A percentile compares a stretch with the other conserved stretches of the same genome.
Conservation (phyloP, 2,329 filamentous ascomycete species). For the Aspergillus nomiae region DNA sequence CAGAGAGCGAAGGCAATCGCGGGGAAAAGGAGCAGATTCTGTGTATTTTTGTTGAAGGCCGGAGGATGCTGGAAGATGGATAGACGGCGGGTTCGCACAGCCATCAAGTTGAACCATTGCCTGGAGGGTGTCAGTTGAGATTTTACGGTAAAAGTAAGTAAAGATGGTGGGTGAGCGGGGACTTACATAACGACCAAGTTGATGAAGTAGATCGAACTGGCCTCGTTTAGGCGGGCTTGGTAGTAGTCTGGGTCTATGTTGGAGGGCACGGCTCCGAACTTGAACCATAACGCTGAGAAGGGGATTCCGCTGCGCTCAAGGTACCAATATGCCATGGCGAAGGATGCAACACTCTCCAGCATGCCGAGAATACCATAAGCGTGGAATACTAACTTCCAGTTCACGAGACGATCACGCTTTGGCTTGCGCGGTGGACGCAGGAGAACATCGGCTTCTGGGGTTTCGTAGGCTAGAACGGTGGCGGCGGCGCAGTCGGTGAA, state of each 20-base stretch:
- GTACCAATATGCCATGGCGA: conserved; percentile 70
- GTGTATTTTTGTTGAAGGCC: conserved; percentile 63
- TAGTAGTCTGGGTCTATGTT: conserved; percentile 59
- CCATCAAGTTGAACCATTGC: conserved; percentile 76
- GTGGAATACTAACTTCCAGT: conserved; percentile 72
- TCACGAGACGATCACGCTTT: conserved; percentile 70
- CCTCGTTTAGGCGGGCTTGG: conserved; percentile 60
- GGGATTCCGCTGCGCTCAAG: conserved; percentile 60
- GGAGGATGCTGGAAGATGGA: conserved; percentile 74
- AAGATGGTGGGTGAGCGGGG: background rate
- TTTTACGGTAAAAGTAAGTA: conserved; percentile 5
- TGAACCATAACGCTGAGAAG: conserved; percentile 68
- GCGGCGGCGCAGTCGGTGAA: conserved; percentile 77
- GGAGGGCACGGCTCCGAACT: conserved; percentile 59
- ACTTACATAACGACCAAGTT: conserved; percentile 75
- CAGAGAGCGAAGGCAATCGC: conserved; percentile 69
- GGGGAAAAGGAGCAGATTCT: conserved; percentile 70
- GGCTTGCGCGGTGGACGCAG: conserved; percentile 68
- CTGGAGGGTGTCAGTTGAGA: conserved; percentile 23
- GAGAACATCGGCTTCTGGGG: conserved; percentile 74
- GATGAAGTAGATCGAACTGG: conserved; percentile 76
- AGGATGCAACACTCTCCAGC: conserved; percentile 61
- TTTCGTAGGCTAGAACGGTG: conserved; percentile 73
- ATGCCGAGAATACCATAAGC: conserved; percentile 72
- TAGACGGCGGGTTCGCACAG: conserved; percentile 65